Percentiles rank a stretch among this genome's conserved stretches.
These are phyloP conservation scores for Colletotrichum sp. DNA, from an alignment of 2,329 filamentous ascomycete species.

Conservation along the genomic window DNA sequence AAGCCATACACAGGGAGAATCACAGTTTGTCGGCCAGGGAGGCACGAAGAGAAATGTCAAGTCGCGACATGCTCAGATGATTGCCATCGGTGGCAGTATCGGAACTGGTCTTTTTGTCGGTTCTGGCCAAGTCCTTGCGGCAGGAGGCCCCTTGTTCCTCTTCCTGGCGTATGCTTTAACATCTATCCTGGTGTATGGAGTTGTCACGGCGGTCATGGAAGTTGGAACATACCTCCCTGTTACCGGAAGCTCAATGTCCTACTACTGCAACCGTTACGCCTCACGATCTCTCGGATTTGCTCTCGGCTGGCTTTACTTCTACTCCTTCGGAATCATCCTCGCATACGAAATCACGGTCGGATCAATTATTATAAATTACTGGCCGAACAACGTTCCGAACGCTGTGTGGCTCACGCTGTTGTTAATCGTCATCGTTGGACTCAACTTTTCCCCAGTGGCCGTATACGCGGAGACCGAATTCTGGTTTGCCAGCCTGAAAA, in stretches of 20 bases:
- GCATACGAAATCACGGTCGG: constrained; percentile 27
- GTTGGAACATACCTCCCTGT: constrained; percentile 57
- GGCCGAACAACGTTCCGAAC: constrained; percentile 17
- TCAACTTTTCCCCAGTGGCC: constrained; percentile 16
- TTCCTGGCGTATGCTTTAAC: constrained; percentile 48
- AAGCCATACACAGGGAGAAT: not conserved
- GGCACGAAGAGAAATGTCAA: constrained; percentile 30
- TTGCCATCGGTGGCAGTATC: constrained; percentile 51
- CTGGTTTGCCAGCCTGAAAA: constrained; percentile 60
- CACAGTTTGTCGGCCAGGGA: not conserved
- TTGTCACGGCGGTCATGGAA: constrained; percentile 53
- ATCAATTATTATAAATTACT: constrained; percentile 25
- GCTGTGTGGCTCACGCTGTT: constrained; percentile 24
- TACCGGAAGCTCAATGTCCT: constrained; percentile 53
- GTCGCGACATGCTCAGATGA: constrained; percentile 50
- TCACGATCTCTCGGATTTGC: constrained; percentile 34
- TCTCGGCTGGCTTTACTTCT: constrained; percentile 46
- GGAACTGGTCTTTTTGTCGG: constrained; percentile 53
- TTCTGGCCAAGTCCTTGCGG: constrained; percentile 41
- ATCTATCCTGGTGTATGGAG: constrained; percentile 45
- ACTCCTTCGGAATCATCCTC: constrained; percentile 41
- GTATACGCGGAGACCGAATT: constrained; percentile 62
- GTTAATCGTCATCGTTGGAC: constrained; percentile 19
- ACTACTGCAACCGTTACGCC: constrained; percentile 44
- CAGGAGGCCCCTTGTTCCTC: constrained; percentile 45